These are phyloP conservation scores for Zygosaccharomyces bailii DNA, from an alignment of 805 yeast species.

Conservation along the genomic window DNA sequence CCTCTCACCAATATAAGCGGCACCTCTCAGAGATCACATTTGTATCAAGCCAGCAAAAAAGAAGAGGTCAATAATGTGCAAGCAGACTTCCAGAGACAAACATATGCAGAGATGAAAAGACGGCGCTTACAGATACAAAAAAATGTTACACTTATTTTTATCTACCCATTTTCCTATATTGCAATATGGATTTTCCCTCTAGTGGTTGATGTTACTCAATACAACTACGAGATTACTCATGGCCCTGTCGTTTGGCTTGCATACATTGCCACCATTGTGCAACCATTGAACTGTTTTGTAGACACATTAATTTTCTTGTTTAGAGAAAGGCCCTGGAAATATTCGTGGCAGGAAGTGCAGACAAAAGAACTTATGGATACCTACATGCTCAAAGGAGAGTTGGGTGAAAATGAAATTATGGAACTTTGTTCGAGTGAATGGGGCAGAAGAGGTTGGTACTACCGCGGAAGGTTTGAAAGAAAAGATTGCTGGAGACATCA, in stretches of 20 bases:
- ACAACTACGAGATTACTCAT: conserved; percentile 43
- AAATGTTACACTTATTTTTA: conserved; percentile 74
- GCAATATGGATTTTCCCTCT: conserved; percentile 81
- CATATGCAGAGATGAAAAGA: conserved; percentile 56
- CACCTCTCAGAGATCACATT: not conserved
- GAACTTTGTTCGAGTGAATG: conserved; percentile 23
- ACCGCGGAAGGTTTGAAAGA: conserved; percentile 27
- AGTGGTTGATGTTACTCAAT: conserved; percentile 57
- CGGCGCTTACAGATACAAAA: conserved; percentile 65
- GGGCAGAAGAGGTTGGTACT: conserved; percentile 36
- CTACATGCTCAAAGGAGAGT: conserved; percentile 26
- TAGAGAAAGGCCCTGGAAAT: conserved; percentile 77
- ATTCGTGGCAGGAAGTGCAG: conserved; percentile 36
- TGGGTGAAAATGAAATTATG: conserved; percentile 26
- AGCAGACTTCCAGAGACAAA: conserved; percentile 52
- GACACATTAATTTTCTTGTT: conserved; percentile 72
- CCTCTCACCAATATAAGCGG: not conserved
- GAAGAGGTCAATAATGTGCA: conserved; percentile 17
- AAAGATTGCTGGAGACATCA: conserved; percentile 32
- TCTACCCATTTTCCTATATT: conserved; percentile 80
- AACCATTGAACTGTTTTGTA: conserved; percentile 75
- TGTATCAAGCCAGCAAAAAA: not conserved
- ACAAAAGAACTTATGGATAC: conserved; percentile 21
- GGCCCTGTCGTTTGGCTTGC: conserved; percentile 62
- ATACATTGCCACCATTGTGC: conserved; percentile 67